phyloP scores from a whole-genome alignment of 2,329 filamentous ascomycete genomes.

The Colletotrichum scovillei region DNA sequence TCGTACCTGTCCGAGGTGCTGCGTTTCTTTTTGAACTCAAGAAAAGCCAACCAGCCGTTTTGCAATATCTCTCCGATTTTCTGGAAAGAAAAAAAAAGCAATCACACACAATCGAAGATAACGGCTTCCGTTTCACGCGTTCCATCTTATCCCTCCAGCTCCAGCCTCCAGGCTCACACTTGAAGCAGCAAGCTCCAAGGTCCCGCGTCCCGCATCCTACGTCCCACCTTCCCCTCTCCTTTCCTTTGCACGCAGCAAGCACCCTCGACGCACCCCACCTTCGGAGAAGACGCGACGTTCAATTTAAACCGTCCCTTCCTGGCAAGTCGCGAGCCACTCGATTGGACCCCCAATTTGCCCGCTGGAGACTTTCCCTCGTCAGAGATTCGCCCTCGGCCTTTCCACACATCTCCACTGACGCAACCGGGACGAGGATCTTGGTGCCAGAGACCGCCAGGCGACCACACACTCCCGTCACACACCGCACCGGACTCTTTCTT shows the following conservation, averaged over 20 bases:
- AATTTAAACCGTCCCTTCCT: conserved; percentile 33
- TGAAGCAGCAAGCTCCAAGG: background rate
- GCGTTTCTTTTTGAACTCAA: background rate
- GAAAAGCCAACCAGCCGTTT: background rate
- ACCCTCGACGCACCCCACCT: conserved; percentile 14
- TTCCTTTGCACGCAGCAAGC: conserved; percentile 1
- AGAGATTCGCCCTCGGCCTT: conserved; percentile 23
- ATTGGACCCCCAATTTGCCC: conserved; percentile 33
- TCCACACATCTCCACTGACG: conserved; percentile 3
- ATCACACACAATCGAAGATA: background rate
- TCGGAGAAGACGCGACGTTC: conserved; percentile 34
- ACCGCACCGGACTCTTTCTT: conserved; percentile 6
- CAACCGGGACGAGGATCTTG: conserved; percentile 3
- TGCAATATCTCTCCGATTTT: background rate
- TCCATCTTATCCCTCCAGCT: background rate
- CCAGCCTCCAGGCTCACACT: background rate
- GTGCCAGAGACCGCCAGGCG: background rate
- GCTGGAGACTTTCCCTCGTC: conserved; percentile 31
- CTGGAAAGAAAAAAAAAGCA: background rate
- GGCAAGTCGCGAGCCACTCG: conserved; percentile 25
- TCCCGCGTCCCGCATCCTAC: background rate
- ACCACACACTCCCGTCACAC: background rate
- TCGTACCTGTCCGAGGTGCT: background rate
- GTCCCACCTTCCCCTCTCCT: conserved; percentile 12
- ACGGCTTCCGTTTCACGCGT: conserved; percentile 24